phyloP scores from a whole-genome alignment of 2,329 filamentous ascomycete species.

The Xylaria arbuscula region DNA sequence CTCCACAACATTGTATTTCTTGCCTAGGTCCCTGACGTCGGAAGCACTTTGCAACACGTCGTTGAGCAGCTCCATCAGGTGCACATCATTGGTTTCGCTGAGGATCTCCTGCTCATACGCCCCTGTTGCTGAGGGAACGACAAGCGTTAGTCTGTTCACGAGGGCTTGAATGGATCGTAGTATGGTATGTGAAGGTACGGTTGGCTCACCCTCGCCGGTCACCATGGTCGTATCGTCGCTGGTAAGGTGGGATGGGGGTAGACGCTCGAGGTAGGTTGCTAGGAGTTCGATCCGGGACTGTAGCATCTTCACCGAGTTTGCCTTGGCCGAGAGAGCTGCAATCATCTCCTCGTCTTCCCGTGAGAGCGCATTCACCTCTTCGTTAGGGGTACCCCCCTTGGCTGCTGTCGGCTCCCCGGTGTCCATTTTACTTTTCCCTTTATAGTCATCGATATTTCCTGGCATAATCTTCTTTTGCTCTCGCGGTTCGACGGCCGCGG shows the following conservation, averaged over 20 bases:
- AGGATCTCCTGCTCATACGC: constrained; percentile 77
- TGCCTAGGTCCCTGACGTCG: constrained; percentile 77
- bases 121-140: constrained; percentile 75
- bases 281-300: constrained; percentile 79
- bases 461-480: constrained; percentile 57
- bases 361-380: constrained; percentile 60
- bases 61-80: constrained; percentile 80
- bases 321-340: constrained; percentile 80
- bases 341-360: constrained; percentile 71
- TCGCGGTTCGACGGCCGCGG: constrained; percentile 65
- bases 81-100: constrained; percentile 85
- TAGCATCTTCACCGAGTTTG: constrained; percentile 94
- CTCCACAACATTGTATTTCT: constrained; percentile 75
- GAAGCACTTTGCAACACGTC: constrained; percentile 78
- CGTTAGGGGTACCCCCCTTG: constrained; percentile 44
- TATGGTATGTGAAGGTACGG: constrained; percentile 72
- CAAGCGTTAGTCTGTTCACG: constrained; percentile 82
- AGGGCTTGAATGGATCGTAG: constrained; percentile 90
- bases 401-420: constrained; percentile 48
- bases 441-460: constrained; percentile 57
- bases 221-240: constrained; percentile 52
- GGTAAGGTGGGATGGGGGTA: constrained; percentile 73
- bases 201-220: constrained; percentile 51
- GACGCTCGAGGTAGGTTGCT: constrained; percentile 77
- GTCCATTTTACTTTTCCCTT: constrained; percentile 62